Evolutionary conservation across 139 green algal species (phyloP).

Genomic region (Diplosphaera chodatii): DNA sequence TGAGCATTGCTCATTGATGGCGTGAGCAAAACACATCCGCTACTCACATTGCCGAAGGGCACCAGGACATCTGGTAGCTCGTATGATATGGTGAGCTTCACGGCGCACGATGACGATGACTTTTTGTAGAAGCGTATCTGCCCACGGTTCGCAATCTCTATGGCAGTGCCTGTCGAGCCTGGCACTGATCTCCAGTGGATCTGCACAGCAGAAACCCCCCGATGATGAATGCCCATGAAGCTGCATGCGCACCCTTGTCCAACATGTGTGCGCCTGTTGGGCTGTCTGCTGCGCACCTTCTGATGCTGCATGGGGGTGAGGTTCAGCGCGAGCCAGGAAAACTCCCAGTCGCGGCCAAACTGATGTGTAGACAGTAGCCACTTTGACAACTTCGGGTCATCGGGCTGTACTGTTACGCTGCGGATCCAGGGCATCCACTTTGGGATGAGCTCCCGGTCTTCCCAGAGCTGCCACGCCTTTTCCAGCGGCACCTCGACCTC

Average conservation of each 20-base stretch:
- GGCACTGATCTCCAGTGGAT: constrained; percentile 78
- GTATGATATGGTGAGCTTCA: constrained; percentile 85
- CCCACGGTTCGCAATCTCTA: constrained; percentile 65
- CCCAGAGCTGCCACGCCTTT: constrained; percentile 57
- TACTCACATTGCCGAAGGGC: constrained; percentile 65
- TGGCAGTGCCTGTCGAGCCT: constrained; percentile 38
- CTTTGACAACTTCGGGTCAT: constrained; percentile 59
- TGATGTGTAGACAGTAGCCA: constrained; percentile 82
- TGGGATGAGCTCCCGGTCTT: constrained; percentile 75
- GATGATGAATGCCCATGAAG: too few species aligned
- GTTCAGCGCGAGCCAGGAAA: constrained; percentile 80
- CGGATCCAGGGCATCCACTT: constrained; percentile 91
- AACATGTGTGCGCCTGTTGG: neutral
- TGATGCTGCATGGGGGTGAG: constrained; percentile 70
- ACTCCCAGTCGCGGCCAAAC: constrained; percentile 74
- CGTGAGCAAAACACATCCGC: neutral
- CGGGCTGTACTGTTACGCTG: constrained; percentile 52
- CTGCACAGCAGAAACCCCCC: neutral
- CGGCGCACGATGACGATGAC: constrained; percentile 30
- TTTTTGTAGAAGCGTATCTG: constrained; percentile 68
- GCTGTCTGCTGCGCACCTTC: constrained; percentile 27
- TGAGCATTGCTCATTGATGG: neutral
- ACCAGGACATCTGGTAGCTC: constrained; percentile 70
- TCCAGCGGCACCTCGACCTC: constrained; percentile 67
- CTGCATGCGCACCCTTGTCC: too few species aligned